A percentile compares a stretch with the other conserved stretches of the same genome.
phyloP scores from a whole-genome alignment of 1,139 yeast species.

The Scheffersomyces illinoinensis region DNA sequence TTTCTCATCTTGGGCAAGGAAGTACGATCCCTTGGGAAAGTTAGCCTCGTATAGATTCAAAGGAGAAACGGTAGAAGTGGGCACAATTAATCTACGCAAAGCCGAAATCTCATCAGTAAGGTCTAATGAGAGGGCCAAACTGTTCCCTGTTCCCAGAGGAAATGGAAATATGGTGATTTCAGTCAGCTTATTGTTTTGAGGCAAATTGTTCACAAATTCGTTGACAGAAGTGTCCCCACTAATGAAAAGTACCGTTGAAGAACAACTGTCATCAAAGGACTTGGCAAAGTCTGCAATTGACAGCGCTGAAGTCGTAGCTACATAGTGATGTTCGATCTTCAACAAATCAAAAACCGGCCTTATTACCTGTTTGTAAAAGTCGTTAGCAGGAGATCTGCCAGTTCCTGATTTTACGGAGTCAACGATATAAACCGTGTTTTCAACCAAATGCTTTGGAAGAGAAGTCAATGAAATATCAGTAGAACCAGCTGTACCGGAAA shows the following conservation, averaged over 20 bases:
- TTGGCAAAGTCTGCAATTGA: slow-evolving; percentile 38
- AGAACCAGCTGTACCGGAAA: background rate
- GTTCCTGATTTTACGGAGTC: slow-evolving; percentile 63
- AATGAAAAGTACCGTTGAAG: slow-evolving; percentile 55
- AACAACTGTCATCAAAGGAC: slow-evolving; percentile 15
- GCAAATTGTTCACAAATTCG: slow-evolving; percentile 67
- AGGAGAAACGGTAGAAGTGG: slow-evolving; percentile 22
- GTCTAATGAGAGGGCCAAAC: slow-evolving; percentile 66
- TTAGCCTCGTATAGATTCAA: slow-evolving; percentile 55
- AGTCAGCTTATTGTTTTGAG: slow-evolving; percentile 6
- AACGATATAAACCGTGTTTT: slow-evolving; percentile 21
- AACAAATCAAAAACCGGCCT: slow-evolving; percentile 46
- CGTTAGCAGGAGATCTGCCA: slow-evolving; percentile 41
- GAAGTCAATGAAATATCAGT: background rate
- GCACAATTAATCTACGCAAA: slow-evolving; percentile 44
- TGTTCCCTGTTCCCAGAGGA: slow-evolving; percentile 89
- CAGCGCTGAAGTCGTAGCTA: slow-evolving; percentile 35
- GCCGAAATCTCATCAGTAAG: slow-evolving; percentile 36
- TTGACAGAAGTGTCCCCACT: slow-evolving; percentile 87
- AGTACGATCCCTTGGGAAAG: slow-evolving; percentile 51
- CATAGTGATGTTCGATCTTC: slow-evolving; percentile 34
- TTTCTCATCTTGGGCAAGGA: slow-evolving; percentile 22
- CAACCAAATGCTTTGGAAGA: slow-evolving; percentile 5
- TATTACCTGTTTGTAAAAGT: slow-evolving; percentile 44
- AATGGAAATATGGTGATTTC: slow-evolving; percentile 46